Conservation (phyloP, 129 eudicot species). For the Glebionis coronaria region DNA sequence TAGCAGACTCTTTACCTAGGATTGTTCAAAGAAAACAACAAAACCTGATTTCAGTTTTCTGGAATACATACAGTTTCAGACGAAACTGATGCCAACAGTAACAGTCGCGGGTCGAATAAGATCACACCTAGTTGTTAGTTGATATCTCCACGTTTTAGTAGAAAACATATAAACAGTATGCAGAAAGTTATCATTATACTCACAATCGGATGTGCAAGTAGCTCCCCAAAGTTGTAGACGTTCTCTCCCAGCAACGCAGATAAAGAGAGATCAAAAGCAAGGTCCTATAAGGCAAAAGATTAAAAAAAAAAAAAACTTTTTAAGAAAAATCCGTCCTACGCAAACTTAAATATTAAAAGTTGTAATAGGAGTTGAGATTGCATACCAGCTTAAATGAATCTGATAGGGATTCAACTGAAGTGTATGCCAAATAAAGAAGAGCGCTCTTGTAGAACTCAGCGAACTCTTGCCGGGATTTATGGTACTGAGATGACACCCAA, state of each 20-base stretch:
- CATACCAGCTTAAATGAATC: slow-evolving; percentile 84
- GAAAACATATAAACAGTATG: background rate
- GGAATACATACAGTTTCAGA: no score
- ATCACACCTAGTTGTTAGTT: background rate
- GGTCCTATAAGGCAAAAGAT: slow-evolving; percentile 67
- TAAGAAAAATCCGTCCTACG: background rate
- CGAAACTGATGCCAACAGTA: no score
- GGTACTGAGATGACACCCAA: slow-evolving; percentile 94
- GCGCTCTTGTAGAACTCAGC: slow-evolving; percentile 93
- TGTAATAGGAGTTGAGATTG: background rate
- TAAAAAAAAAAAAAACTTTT: background rate
- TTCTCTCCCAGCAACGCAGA: slow-evolving; percentile 93
- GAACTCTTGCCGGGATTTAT: slow-evolving; percentile 81
- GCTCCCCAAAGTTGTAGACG: slow-evolving; percentile 95
- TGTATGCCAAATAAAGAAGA: slow-evolving; percentile 83
- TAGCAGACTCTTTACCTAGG: slow-evolving; percentile 65
- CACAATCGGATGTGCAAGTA: slow-evolving; percentile 95
- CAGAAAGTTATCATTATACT: slow-evolving; percentile 30
- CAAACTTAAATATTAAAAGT: background rate
- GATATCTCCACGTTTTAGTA: background rate
- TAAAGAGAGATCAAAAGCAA: slow-evolving; percentile 87
- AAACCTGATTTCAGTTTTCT: no score
- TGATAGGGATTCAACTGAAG: slow-evolving; percentile 81
- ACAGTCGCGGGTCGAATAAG: no score
- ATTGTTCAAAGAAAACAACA: background rate